Conservation (phyloP, 2,329 filamentous ascomycete genomes). For the Arthroderma sp. region DNA sequence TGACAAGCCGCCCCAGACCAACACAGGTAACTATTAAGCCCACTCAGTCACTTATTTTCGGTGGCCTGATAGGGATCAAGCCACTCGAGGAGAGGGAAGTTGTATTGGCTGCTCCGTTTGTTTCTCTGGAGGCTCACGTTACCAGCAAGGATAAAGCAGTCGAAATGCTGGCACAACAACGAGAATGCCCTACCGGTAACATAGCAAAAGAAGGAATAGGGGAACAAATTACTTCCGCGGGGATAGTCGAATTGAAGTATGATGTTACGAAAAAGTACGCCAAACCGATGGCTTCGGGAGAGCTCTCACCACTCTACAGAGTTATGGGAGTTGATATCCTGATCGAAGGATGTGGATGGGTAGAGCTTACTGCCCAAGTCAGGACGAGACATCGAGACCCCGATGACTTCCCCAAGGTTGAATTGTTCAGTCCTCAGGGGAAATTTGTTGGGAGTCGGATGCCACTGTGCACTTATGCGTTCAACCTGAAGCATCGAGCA, state of each 20-base stretch:
- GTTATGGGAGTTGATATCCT: conserved; percentile 74
- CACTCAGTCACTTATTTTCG: conserved; percentile 69
- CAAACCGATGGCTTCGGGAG: not conserved
- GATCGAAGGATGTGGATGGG: conserved; percentile 85
- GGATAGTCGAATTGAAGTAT: conserved; percentile 60
- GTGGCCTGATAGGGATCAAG: conserved; percentile 78
- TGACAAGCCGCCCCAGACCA: conserved; percentile 64
- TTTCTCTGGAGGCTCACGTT: conserved; percentile 62
- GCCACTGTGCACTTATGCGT: conserved; percentile 9
- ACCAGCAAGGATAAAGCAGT: conserved; percentile 71
- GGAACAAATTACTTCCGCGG: conserved; percentile 54
- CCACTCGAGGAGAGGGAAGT: conserved; percentile 53
- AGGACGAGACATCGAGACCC: conserved; percentile 40
- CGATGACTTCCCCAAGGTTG: conserved; percentile 54
- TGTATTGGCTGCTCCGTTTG: conserved; percentile 76
- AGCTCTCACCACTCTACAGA: conserved; percentile 18
- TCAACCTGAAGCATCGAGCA: conserved; percentile 1
- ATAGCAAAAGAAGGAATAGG: conserved; percentile 51
- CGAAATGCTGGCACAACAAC: conserved; percentile 54
- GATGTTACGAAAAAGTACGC: conserved; percentile 69
- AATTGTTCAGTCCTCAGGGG: conserved; percentile 75
- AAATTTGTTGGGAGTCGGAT: conserved; percentile 13
- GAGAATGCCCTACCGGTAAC: conserved; percentile 48
- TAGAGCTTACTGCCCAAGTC: conserved; percentile 76
- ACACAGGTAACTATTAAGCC: conserved; percentile 61